Evolutionary conservation across 2,329 filamentous ascomycete species (phyloP).

Genomic region (Pseudogymnoascus sp.): DNA sequence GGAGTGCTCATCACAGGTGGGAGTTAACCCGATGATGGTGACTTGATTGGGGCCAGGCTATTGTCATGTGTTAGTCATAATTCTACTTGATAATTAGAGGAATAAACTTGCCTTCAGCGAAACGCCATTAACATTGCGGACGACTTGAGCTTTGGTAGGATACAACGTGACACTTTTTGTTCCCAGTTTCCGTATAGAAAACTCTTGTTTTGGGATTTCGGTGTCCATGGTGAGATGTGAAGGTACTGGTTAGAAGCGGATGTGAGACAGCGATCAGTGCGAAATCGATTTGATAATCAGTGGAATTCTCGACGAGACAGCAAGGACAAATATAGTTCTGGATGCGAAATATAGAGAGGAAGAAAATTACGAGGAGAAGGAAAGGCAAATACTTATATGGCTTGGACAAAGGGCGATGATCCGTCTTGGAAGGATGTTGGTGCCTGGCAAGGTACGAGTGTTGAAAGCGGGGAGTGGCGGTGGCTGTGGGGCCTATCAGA

Average conservation of each 20-base stretch:
- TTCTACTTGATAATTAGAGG: neutral
- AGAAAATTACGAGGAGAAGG: neutral
- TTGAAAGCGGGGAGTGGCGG: neutral
- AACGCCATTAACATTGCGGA: constrained; percentile 50
- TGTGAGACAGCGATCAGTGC: neutral
- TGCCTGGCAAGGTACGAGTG: neutral
- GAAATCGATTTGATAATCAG: neutral
- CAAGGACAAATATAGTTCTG: neutral
- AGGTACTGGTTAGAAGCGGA: neutral
- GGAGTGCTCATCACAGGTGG: constrained; percentile 44
- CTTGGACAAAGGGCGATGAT: neutral
- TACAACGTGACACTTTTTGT: constrained; percentile 58
- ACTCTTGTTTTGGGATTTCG: constrained; percentile 35
- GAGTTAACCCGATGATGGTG: constrained; percentile 45
- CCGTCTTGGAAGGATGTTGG: neutral
- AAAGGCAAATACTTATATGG: neutral
- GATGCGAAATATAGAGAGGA: neutral
- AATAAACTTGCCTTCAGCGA: constrained; percentile 30
- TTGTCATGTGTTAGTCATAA: neutral
- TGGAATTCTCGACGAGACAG: neutral
- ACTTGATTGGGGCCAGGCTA: constrained; percentile 49
- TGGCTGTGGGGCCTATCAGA: neutral
- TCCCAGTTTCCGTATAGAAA: constrained; percentile 46
- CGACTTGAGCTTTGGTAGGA: constrained; percentile 50
- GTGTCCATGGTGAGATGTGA: constrained; percentile 15